Conservation (phyloP, 1,284 basidiomycete genomes). For the Naganishia sp. region DNA sequence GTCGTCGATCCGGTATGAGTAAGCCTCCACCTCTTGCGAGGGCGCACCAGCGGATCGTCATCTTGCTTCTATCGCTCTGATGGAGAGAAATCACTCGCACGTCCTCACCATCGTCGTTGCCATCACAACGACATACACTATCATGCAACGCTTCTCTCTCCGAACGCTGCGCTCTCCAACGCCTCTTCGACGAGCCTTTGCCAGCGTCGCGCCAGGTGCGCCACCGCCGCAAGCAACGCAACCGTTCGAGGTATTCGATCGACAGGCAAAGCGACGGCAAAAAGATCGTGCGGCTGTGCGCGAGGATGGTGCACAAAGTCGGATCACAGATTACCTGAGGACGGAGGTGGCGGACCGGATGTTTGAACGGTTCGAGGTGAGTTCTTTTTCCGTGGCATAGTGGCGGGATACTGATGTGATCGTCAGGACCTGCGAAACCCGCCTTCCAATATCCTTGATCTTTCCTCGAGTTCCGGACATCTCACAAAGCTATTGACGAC, state of each 20-base stretch:
- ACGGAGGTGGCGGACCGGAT: constrained; percentile 87
- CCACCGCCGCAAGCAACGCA: constrained; percentile 19
- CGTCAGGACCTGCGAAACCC: constrained; percentile 83
- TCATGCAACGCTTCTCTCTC: neutral
- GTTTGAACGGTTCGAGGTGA: constrained; percentile 80
- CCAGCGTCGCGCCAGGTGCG: constrained; percentile 9
- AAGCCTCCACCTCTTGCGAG: constrained; percentile 8
- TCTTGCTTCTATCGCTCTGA: neutral
- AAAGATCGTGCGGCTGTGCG: constrained; percentile 37
- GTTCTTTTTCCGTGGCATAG: constrained; percentile 36
- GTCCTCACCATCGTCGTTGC: neutral
- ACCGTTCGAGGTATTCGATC: constrained; percentile 33
- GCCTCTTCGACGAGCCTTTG: neutral
- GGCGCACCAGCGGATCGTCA: constrained; percentile 14
- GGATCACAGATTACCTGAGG: constrained; percentile 85
- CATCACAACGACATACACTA: too few species aligned
- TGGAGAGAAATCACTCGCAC: neutral
- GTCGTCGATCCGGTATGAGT: constrained; percentile 1
- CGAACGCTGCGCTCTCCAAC: neutral
- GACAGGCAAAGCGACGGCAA: constrained; percentile 30
- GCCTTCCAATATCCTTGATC: constrained; percentile 78
- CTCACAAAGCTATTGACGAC: constrained; percentile 80
- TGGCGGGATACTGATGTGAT: neutral
- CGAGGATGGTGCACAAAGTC: constrained; percentile 41
- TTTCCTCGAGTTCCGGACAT: constrained; percentile 93